Conservation (phyloP, 2,329 filamentous ascomycete species). For the Catunica adiposa region DNA sequence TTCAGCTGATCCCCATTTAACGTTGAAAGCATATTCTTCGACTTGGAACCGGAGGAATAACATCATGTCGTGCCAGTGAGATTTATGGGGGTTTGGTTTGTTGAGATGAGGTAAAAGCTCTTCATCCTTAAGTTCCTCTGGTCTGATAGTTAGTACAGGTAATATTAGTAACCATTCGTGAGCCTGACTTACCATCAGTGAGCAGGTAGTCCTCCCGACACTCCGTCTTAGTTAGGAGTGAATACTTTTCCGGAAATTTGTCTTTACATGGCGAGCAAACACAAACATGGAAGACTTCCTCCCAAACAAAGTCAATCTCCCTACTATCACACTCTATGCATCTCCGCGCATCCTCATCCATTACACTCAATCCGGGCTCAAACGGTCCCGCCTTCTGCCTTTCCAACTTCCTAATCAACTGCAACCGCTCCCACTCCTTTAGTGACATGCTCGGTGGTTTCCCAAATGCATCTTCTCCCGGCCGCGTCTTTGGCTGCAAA, state of each 20-base stretch:
- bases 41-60: constrained; percentile 86
- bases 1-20: constrained; percentile 82
- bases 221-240: constrained; percentile 89
- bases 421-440: constrained; percentile 77
- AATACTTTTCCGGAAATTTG: constrained; percentile 80
- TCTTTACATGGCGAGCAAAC: constrained; percentile 82
- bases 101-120: constrained; percentile 76
- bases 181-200: constrained; percentile 57
- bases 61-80: constrained; percentile 98
- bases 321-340: constrained; percentile 69
- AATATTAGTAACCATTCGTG: background rate
- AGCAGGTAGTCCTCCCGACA: constrained; percentile 87
- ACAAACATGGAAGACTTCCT: constrained; percentile 59
- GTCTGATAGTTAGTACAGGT: constrained; percentile 3
- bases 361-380: constrained; percentile 70
- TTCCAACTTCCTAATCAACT: constrained; percentile 55
- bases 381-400: constrained; percentile 65
- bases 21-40: constrained; percentile 76
- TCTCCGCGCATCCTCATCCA: constrained; percentile 51
- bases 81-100: constrained; percentile 85
- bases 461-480: constrained; percentile 31
- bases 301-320: constrained; percentile 93
- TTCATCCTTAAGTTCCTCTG: constrained; percentile 77
- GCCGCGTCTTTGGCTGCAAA: constrained; percentile 28
- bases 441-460: constrained; percentile 79